Base-by-base conservation (phyloP, 176 grass and related monocot species). In the Rhynchospora pubera region DNA sequence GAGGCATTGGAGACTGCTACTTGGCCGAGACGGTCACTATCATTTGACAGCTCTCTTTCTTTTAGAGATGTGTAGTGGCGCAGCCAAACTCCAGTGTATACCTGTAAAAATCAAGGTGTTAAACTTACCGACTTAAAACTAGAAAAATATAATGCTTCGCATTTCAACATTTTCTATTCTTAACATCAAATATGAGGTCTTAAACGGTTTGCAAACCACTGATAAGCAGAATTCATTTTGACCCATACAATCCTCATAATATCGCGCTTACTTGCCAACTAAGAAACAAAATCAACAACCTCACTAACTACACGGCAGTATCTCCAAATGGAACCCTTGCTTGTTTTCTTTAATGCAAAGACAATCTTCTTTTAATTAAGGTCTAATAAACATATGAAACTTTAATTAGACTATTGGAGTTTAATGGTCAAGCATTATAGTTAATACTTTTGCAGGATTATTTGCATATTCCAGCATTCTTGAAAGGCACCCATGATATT, bases 1-100 rank as follows among this genome's bases (percentile, higher is more conserved):
- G 90, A 92, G 23, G 96, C 92, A n/a, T 98, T 98, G 28, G 92
- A 98, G 78, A 87, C 85, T 18, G 89, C 88, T 23, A 98, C 84
- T 85, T 91, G 89, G 11, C 96, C 90, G 19, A 93, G 96, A 44
- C 78, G 74, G 55, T 98, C 92, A 5, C 67, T 62, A 8, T 93
- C 65, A 62, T 61, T 90, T 72, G 91, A 88, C 15, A 83, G 7
- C 64, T 79, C 60, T 65, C 96, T 62, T 86, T 94, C 92, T 85
- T 68, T 74, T 7, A 87, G 80, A 13, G 92, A 88, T 0, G 56
- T 88, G 30, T 94, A 98, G 85, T 98, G 92, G 32, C 92, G 90
- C 48, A 94, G 21, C 96, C 92, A 98, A 52, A 84, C 71, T 2
- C 96, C 92, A 12, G 90, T 93, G 28, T 93, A 95, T 28, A 98